phyloP scores from a whole-genome alignment of 164 flowering plant genomes.

The Umbilicus rupestris region DNA sequence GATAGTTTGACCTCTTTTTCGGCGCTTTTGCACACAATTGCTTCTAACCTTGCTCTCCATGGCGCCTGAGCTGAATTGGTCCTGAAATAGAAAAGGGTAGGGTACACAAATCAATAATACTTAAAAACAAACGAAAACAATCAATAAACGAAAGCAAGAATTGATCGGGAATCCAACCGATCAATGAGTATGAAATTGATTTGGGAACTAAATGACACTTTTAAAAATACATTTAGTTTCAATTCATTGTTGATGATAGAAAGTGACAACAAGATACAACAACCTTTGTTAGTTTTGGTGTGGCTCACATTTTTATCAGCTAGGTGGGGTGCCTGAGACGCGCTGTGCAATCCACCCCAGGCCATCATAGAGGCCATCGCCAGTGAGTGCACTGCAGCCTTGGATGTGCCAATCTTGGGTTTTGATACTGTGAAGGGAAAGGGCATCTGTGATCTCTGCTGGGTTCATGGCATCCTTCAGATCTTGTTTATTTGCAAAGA shows the following conservation, averaged over 20 bases:
- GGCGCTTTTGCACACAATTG: no score
- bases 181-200: no score
- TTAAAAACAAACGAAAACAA: no score
- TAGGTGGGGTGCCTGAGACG: slow-evolving; percentile 60
- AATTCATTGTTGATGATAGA: neutral
- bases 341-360: slow-evolving; percentile 83
- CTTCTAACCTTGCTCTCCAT: no score
- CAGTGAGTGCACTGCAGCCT: slow-evolving; percentile 79
- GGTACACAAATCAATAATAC: no score
- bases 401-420: slow-evolving; percentile 96
- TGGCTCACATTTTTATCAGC: slow-evolving; percentile 18
- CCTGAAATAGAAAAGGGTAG: no score
- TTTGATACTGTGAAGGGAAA: slow-evolving; percentile 89
- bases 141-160: no score
- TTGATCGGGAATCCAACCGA: no score
- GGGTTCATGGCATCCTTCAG: slow-evolving; percentile 90
- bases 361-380: slow-evolving; percentile 84
- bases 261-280: slow-evolving; percentile 2
- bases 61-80: no score
- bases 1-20: no score
- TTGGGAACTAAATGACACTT: no score
- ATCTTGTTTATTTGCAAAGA: slow-evolving; percentile 91
- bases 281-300: neutral
- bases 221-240: neutral
- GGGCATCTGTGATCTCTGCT: slow-evolving; percentile 81